phyloP scores from a whole-genome alignment of 169 alveolate genomes.

The Blepharisma undulans region DNA sequence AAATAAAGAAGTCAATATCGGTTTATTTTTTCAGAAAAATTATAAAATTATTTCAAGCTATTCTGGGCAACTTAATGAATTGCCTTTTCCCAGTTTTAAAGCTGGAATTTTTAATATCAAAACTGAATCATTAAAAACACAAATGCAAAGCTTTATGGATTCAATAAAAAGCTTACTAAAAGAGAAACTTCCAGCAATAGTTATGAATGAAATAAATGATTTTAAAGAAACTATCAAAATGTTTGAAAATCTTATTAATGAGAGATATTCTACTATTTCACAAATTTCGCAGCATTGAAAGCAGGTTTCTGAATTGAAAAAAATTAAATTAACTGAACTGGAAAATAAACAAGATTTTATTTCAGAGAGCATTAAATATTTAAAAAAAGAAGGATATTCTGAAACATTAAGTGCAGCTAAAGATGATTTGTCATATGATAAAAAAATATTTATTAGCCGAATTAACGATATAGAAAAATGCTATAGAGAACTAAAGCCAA shows the following conservation, averaged over 20 bases:
- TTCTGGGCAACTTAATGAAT: conserved; percentile 42
- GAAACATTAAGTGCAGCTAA: conserved; percentile 42
- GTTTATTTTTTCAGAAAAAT: conserved; percentile 59
- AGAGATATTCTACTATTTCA: conserved; percentile 52
- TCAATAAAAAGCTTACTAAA: conserved; percentile 57
- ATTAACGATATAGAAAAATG: conserved; percentile 51
- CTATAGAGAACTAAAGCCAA: conserved; percentile 43
- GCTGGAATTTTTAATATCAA: conserved; percentile 59
- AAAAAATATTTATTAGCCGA: conserved; percentile 33
- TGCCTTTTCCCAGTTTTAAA: conserved; percentile 44
- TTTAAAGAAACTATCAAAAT: conserved; percentile 51
- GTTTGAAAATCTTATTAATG: conserved; percentile 45
- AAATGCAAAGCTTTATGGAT: conserved; percentile 48
- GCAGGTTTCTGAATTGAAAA: conserved; percentile 46
- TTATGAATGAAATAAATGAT: conserved; percentile 53
- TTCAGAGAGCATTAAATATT: conserved; percentile 51
- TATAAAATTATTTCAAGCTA: conserved; percentile 46
- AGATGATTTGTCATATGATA: conserved; percentile 22
- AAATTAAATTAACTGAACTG: conserved; percentile 50
- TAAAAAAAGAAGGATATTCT: conserved; percentile 36
- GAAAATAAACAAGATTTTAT: conserved; percentile 44
- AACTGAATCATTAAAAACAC: conserved; percentile 46
- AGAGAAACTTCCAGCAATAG: conserved; percentile 54
- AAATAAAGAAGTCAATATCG: conserved; percentile 38
- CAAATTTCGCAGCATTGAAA: conserved; percentile 58